Percentiles rank a stretch among this genome's conserved stretches.
These are phyloP conservation scores for Cystobasidium ongulense DNA, from an alignment of 768 basidiomycete genomes.

Conservation along the genomic window DNA sequence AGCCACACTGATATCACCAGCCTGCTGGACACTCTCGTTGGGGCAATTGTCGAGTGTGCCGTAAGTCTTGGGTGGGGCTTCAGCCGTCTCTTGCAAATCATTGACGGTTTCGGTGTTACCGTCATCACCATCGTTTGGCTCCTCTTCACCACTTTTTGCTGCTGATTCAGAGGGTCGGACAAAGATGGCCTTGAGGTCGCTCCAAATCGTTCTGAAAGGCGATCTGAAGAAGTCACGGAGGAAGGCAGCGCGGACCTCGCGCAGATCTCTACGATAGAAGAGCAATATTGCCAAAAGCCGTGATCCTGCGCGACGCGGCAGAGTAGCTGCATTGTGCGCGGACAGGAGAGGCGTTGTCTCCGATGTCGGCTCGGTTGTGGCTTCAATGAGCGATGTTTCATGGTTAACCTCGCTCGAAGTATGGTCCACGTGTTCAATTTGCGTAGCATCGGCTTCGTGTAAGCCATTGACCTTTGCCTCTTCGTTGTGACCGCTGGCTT, in stretches of 20 bases:
- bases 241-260: background rate
- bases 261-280: constrained; percentile 13
- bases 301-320: background rate
- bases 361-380: background rate
- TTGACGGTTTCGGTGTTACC: background rate
- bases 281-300: constrained; percentile 15
- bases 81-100: background rate
- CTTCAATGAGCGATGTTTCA: background rate
- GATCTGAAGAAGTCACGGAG: background rate
- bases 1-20: background rate
- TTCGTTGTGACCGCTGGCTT: background rate
- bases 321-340: background rate
- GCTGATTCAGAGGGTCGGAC: background rate
- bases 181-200: background rate
- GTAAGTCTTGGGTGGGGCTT: background rate
- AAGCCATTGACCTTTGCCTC: background rate
- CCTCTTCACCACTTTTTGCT: background rate
- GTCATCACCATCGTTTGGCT: too few species aligned
- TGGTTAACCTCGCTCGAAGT: background rate
- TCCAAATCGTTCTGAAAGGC: background rate
- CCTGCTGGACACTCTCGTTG: background rate
- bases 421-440: background rate
- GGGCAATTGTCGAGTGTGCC: background rate
- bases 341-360: background rate
- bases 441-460: background rate